phyloP scores from a whole-genome alignment of 139 green algal genomes.

The Mesostigma viride region DNA sequence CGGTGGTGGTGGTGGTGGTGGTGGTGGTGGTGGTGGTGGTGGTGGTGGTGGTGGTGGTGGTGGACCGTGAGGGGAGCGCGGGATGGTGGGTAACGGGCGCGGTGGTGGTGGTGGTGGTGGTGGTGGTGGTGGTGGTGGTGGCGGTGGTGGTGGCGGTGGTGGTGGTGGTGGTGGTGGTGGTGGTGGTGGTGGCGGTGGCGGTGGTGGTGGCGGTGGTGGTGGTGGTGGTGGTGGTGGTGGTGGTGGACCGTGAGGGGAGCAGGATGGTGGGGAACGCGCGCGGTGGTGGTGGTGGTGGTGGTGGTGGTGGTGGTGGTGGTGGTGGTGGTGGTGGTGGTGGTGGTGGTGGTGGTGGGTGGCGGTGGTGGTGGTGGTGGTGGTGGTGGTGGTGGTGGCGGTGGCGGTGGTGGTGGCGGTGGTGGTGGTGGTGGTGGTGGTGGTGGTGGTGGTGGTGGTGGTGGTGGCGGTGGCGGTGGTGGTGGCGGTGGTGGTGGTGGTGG shows the following conservation, averaged over 20 bases:
- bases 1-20: neutral
- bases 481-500: neutral
- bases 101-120: neutral
- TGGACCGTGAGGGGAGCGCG: too few relatives aligned
- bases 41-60: too few relatives aligned
- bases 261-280: too few relatives aligned
- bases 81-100: too few relatives aligned
- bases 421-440: neutral
- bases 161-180: slow-evolving; percentile 2
- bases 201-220: neutral
- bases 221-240: neutral
- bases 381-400: neutral
- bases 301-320: neutral
- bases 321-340: neutral
- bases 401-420: neutral
- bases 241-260: too few relatives aligned
- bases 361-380: neutral
- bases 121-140: neutral
- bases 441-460: slow-evolving; percentile 1
- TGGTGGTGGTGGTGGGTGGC: too few relatives aligned
- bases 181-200: neutral
- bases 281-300: too few relatives aligned
- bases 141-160: neutral
- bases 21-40: neutral
- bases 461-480: neutral